Evolutionary conservation across 1,139 yeast genomes (phyloP).

Genomic region (Nakaseomyces delphensis): DNA sequence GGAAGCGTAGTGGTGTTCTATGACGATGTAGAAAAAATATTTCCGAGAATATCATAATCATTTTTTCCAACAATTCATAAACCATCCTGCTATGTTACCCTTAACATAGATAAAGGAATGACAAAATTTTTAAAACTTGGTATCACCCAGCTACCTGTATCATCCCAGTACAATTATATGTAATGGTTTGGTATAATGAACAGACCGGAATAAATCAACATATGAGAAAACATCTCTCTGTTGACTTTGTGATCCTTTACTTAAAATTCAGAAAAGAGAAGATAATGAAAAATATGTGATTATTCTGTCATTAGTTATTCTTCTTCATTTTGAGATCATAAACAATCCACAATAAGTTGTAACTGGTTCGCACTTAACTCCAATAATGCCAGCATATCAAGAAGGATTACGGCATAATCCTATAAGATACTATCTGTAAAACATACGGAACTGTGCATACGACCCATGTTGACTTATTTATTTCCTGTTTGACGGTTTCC

Average conservation of each 20-base stretch:
- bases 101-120: neutral
- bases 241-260: slow-evolving; percentile 8
- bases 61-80: no score
- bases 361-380: no score
- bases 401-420: no score
- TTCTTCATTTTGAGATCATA: neutral
- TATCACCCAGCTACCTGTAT: slow-evolving; percentile 29
- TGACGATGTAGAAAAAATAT: no score
- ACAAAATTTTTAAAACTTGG: slow-evolving; percentile 16
- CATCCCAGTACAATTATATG: slow-evolving; percentile 18
- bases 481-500: slow-evolving; percentile 13
- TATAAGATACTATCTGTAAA: slow-evolving; percentile 9
- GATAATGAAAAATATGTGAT: slow-evolving; percentile 12
- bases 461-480: slow-evolving; percentile 58
- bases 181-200: slow-evolving; percentile 13
- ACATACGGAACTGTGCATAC: slow-evolving; percentile 75
- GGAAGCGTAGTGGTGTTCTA: no score
- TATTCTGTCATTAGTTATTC: slow-evolving; percentile 1
- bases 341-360: neutral
- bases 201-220: slow-evolving; percentile 27
- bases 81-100: no score
- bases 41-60: no score
- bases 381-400: neutral
- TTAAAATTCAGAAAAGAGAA: slow-evolving; percentile 24
- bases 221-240: neutral